Conservation (phyloP, 1,284 basidiomycete genomes). For the Ganoderma leucocontextum region DNA sequence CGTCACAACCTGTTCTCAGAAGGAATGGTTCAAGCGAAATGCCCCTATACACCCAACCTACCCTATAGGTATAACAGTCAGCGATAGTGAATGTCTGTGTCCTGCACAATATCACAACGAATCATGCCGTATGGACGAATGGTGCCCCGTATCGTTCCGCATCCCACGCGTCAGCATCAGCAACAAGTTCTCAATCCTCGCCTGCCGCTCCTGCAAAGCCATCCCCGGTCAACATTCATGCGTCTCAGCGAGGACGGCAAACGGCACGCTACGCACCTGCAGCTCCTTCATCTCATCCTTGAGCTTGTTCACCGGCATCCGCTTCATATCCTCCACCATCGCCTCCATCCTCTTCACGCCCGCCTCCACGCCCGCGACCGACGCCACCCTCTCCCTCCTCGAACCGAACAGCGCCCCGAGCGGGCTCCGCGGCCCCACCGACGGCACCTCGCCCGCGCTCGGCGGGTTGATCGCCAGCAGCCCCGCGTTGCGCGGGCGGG, state of each 20-base stretch:
- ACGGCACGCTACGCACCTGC: constrained; percentile 55
- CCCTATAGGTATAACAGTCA: not conserved
- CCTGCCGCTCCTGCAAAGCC: constrained; percentile 70
- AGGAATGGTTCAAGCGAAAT: not conserved
- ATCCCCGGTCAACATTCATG: not conserved
- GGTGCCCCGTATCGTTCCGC: constrained; percentile 48
- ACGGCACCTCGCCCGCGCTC: constrained; percentile 43
- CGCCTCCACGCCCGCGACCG: constrained; percentile 47
- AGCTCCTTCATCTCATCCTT: constrained; percentile 84
- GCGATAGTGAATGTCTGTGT: not conserved
- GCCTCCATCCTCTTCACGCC: constrained; percentile 63
- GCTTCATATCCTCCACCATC: constrained; percentile 66
- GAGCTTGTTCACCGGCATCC: constrained; percentile 67
- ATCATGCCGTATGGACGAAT: constrained; percentile 42
- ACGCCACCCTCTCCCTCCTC: constrained; percentile 34
- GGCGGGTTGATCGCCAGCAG: constrained; percentile 39
- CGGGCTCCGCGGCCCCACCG: constrained; percentile 53
- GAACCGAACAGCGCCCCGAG: constrained; percentile 58
- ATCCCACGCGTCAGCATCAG: constrained; percentile 55
- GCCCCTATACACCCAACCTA: not conserved
- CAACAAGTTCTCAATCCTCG: constrained; percentile 77
- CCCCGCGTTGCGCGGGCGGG: constrained; percentile 32
- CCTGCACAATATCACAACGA: constrained; percentile 31
- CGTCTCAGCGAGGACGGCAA: not conserved
- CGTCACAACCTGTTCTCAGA: not conserved